A percentile compares a stretch with the other conserved stretches of the same genome.
These are phyloP conservation scores for Gracilaria domingensis DNA, from an alignment of 23 red algal species.

Conservation along the genomic window DNA sequence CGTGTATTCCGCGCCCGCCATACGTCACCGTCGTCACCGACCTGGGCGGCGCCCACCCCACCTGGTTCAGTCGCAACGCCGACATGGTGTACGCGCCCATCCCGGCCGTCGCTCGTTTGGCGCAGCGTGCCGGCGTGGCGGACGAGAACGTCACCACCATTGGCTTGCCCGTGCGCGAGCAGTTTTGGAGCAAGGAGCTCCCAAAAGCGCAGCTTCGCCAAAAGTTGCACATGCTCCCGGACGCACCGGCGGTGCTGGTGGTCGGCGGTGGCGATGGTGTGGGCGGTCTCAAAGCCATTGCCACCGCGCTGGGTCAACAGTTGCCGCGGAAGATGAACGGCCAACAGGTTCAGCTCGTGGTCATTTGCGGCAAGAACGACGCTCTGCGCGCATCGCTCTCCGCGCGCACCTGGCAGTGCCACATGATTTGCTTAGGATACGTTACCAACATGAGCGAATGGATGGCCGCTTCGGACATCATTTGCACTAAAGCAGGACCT, in stretches of 20 bases:
- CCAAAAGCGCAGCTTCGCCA: constrained; percentile 41
- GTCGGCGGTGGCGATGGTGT: constrained; percentile 91
- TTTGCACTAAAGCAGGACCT: constrained; percentile 91
- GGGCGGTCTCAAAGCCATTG: constrained; percentile 62
- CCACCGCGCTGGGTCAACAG: constrained; percentile 30
- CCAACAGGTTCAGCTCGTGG: constrained; percentile 61
- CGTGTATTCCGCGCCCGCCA: constrained; percentile 45
- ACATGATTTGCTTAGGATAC: constrained; percentile 63
- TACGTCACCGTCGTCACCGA: constrained; percentile 98
- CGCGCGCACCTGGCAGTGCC: not conserved
- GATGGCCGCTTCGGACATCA: constrained; percentile 80
- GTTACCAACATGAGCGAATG: constrained; percentile 92
- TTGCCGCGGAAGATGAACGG: constrained; percentile 6
- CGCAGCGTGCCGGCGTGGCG: constrained; percentile 50
- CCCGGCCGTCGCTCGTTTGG: constrained; percentile 48
- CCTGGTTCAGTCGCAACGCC: constrained; percentile 80
- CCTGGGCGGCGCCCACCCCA: constrained; percentile 91
- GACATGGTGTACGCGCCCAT: constrained; percentile 88
- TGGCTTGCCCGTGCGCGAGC: constrained; percentile 85
- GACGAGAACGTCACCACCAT: constrained; percentile 31
- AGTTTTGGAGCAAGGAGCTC: constrained; percentile 57
- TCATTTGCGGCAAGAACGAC: constrained; percentile 89
- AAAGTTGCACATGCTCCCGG: constrained; percentile 60
- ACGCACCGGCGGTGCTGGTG: constrained; percentile 59
- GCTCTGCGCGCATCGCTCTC: constrained; percentile 42